Percentiles rank a stretch among this genome's conserved stretches.
Evolutionary conservation across 2,329 filamentous ascomycete species (phyloP).

Genomic region (Calonectria leucothoes): DNA sequence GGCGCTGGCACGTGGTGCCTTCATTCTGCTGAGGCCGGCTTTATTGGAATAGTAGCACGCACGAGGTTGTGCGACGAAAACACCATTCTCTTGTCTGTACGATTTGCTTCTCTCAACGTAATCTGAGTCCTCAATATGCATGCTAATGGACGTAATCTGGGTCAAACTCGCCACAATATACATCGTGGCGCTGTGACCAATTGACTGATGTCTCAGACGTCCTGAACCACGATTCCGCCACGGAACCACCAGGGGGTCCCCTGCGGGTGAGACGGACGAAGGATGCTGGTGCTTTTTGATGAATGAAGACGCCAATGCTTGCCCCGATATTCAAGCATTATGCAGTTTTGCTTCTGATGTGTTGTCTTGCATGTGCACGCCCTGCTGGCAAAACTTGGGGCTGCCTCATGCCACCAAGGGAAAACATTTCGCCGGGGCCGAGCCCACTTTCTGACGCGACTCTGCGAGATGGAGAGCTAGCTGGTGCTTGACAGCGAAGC

Average conservation of each 20-base stretch:
- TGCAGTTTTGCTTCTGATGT: neutral
- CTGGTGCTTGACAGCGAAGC: conserved; percentile 20
- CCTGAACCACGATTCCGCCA: neutral
- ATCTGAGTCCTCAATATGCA: neutral
- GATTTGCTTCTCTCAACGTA: neutral
- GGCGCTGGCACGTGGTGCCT: neutral
- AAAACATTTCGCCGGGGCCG: conserved; percentile 23
- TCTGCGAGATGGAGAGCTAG: conserved; percentile 19
- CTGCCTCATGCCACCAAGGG: conserved; percentile 12
- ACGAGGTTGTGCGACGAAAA: neutral
- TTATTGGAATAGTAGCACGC: neutral
- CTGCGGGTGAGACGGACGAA: neutral
- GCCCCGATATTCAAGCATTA: neutral
- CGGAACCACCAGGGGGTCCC: neutral
- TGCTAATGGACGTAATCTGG: neutral
- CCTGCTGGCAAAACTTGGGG: conserved; percentile 1
- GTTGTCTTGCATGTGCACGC: conserved; percentile 1
- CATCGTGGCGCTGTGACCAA: neutral
- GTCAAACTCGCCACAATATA: neutral
- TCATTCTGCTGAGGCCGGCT: neutral
- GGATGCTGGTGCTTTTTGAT: neutral
- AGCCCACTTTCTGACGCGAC: conserved; percentile 22
- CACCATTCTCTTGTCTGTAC: neutral
- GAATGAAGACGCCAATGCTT: neutral
- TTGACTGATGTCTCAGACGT: neutral